Base-by-base conservation (phyloP, 2,329 filamentous ascomycete species). In the Aspergillus melleus region DNA sequence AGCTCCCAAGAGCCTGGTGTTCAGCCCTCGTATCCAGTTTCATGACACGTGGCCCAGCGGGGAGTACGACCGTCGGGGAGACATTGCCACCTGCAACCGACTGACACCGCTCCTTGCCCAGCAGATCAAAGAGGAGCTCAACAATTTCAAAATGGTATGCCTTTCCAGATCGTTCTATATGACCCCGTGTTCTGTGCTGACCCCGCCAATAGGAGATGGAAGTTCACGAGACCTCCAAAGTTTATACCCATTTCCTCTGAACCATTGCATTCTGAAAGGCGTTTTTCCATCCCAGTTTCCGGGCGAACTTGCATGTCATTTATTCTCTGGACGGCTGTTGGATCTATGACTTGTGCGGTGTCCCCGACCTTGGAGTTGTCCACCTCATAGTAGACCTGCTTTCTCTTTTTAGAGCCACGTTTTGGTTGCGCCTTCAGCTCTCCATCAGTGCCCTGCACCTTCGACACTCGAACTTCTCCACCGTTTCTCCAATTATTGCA, bases 161-260 rank as follows among this genome's bases (percentile, higher is more conserved):
- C 20, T 11, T n/a, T 29, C 9, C 26, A 29, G 6, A 26, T 14
- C 20, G 3, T 4, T 47, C 20, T 36, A 49, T 19, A 32, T 44
- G 8, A 20, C 19, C 29, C 22, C 49, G 32, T 16, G 3, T 3
- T 8, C 16, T 36, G n/a, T 39, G 58, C 66, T 61, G 39, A 66
- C 81, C 85, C 76, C 86, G 68, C 44, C 49, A 16, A 44, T 63
- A 98, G 95, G 95, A 99, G 82, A 99, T 99, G 95, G 95, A 98
- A 83, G 95, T 99, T 71, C 95, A 99, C 77, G 95, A 98, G 80
- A 91, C 90, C 76, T 98, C 95, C 67, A 99, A 98, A 82, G 93
- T 97, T 73, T 97, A 99, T 83, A 99, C 95, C 70, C 95, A 99
- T 85, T 99, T 99, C 86, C 98, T 99, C 84, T 99, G 86, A 94